phyloP scores from a whole-genome alignment of 768 basidiomycete species.

The Mycena venus region DNA sequence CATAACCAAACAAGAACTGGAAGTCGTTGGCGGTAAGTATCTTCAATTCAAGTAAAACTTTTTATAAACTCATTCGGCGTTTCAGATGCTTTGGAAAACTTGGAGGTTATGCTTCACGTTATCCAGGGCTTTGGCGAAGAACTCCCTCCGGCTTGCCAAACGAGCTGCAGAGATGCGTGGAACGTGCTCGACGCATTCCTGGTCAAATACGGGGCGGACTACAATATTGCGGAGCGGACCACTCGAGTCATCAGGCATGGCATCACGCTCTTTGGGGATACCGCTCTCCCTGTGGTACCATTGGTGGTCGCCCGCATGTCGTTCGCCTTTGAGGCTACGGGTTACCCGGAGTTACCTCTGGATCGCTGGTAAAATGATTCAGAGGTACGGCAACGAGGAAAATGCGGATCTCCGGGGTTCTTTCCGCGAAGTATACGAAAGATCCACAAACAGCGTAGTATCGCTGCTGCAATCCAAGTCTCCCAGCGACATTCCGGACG shows the following conservation, averaged over 20 bases:
- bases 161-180: slow-evolving; percentile 87
- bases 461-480: slow-evolving; percentile 75
- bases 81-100: slow-evolving; percentile 88
- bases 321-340: slow-evolving; percentile 81
- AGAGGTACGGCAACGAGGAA: slow-evolving; percentile 78
- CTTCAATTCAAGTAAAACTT: not conserved
- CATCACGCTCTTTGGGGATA: slow-evolving; percentile 81
- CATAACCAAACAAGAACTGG: slow-evolving; percentile 79
- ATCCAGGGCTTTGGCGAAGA: slow-evolving; percentile 87
- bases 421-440: slow-evolving; percentile 78
- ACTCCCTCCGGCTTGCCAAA: slow-evolving; percentile 83
- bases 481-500: slow-evolving; percentile 87
- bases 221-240: slow-evolving; percentile 84
- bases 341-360: slow-evolving; percentile 91
- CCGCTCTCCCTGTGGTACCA: slow-evolving; percentile 76
- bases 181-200: slow-evolving; percentile 85
- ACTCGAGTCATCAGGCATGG: slow-evolving; percentile 90
- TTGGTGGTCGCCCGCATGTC: slow-evolving; percentile 83
- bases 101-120: slow-evolving; percentile 92
- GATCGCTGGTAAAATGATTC: slow-evolving; percentile 92
- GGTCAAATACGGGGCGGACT: slow-evolving; percentile 80
- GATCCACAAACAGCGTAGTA: slow-evolving; percentile 79
- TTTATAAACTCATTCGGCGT: not conserved
- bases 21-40: slow-evolving; percentile 74
- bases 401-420: slow-evolving; percentile 67